Percentiles rank a stretch among this genome's conserved stretches.
These are phyloP conservation scores for Adenanthera pavonina DNA, from an alignment of 306 rosid species.

Conservation along the genomic window DNA sequence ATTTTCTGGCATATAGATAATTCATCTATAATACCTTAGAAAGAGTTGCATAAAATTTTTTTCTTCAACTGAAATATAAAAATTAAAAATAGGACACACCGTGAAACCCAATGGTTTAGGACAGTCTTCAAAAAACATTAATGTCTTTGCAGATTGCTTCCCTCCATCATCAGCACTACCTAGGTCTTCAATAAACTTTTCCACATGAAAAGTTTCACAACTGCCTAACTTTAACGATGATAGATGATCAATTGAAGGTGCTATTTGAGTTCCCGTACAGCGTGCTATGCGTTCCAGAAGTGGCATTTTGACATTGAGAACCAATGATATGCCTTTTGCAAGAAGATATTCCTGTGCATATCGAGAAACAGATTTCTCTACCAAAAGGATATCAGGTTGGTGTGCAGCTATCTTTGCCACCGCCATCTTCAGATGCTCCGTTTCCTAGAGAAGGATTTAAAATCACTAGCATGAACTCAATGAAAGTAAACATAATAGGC, in stretches of 20 bases:
- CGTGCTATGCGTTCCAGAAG: slow-evolving; percentile 74
- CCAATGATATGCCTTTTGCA: slow-evolving; percentile 67
- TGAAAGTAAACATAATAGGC: neutral
- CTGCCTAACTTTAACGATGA: slow-evolving; percentile 64
- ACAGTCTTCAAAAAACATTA: slow-evolving; percentile 26
- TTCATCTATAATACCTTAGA: neutral
- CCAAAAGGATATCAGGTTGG: slow-evolving; percentile 67
- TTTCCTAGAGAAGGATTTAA: slow-evolving; percentile 52
- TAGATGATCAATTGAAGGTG: slow-evolving; percentile 68
- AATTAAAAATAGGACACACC: neutral
- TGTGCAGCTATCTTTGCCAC: slow-evolving; percentile 71
- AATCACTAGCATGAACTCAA: slow-evolving; percentile 2
- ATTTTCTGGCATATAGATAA: neutral
- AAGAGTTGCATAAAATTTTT: neutral
- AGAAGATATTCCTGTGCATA: slow-evolving; percentile 72
- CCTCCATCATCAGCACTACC: neutral
- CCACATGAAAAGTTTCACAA: slow-evolving; percentile 69
- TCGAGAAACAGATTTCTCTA: slow-evolving; percentile 51
- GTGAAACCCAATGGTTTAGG: slow-evolving; percentile 22
- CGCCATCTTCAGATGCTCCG: slow-evolving; percentile 78
- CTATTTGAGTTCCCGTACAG: slow-evolving; percentile 73
- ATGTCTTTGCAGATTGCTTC: neutral
- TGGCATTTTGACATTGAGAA: slow-evolving; percentile 63
- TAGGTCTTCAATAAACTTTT: slow-evolving; percentile 61
- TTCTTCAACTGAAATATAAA: neutral